These are phyloP conservation scores for Candida smagusa DNA, from an alignment of 1,139 yeast genomes.

Conservation along the genomic window DNA sequence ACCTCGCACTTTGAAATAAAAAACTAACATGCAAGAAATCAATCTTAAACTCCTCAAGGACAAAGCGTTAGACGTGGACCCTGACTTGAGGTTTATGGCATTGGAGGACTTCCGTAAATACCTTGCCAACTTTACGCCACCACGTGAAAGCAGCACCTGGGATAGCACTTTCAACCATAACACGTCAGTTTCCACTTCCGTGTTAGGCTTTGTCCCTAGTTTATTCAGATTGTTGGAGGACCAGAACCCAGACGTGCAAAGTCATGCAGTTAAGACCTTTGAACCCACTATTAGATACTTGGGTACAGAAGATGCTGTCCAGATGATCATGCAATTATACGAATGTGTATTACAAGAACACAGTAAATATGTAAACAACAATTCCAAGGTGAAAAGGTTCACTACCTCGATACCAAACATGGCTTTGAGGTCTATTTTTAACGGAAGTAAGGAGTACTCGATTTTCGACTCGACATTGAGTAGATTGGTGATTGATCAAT, in stretches of 20 bases:
- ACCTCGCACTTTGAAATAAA: constrained; percentile 1
- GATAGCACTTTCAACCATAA: neutral
- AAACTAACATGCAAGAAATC: constrained; percentile 16
- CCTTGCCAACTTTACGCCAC: constrained; percentile 18
- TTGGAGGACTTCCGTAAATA: constrained; percentile 65
- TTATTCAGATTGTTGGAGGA: constrained; percentile 58
- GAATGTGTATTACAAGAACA: constrained; percentile 19
- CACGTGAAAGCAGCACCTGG: constrained; percentile 9
- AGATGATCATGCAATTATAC: constrained; percentile 25
- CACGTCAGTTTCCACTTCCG: constrained; percentile 4
- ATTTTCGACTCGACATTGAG: constrained; percentile 13
- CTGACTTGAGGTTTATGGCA: constrained; percentile 86
- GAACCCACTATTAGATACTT: constrained; percentile 35
- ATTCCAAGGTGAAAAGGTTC: constrained; percentile 35
- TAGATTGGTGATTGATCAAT: constrained; percentile 17
- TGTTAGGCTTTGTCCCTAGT: constrained; percentile 45
- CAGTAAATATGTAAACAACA: constrained; percentile 19
- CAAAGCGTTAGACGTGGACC: constrained; percentile 65
- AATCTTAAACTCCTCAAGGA: constrained; percentile 32
- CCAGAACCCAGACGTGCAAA: constrained; percentile 71
- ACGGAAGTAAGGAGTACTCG: constrained; percentile 16
- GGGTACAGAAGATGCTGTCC: constrained; percentile 21
- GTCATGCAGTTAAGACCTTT: constrained; percentile 67
- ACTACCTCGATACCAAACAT: constrained; percentile 66
- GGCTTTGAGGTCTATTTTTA: constrained; percentile 65